Evolutionary conservation across 2,329 filamentous ascomycete species (phyloP), one percentile per base, ranked within the genome.

Genomic region (Dryadomyces quercus-mongolicae): DNA sequence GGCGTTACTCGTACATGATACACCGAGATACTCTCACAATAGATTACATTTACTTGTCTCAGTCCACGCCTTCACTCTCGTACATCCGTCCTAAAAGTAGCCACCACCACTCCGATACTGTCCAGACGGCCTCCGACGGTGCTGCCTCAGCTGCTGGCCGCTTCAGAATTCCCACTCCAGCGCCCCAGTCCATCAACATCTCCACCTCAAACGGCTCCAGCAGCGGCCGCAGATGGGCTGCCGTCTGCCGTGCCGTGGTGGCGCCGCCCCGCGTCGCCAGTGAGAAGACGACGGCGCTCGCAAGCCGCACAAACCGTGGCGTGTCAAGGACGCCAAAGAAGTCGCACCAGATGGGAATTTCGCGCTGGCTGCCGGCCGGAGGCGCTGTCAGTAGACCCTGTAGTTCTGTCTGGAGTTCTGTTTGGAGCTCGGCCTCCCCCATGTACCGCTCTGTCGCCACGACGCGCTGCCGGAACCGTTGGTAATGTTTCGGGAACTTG

Each of bases 291-390:
- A 88, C 73, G 5, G 81, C 76, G 5, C 78, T 75, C 5, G 88
- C 65, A 12, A 85, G 73, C 58, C 81, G 76, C 53, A 77, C 74
- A 84, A 86, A 90, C 54, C 82, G 75, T 0, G 71, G 67, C n/a
- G 65, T 65, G 56, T 87, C 75, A 0, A 78, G 61, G 6, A 75
- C 70, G 8, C 79, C 82, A 57, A 85, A 80, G 56, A 90, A 81
- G 64, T 85, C 83, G 52, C 81, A 77, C 86, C 86, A 91, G 52
- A 88, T 75, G 0, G 86, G 86, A 4, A 88, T 70, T n/a, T 65
- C 54, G 15, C 54, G 57, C 2, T 12, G 12, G 12, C 40, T 31
- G 8, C 15, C 6, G 31, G 10, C 12, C 47, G 52, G 47, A 21
- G 18, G 5, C 9, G 12, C 25, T 8, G 25, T 31, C 8, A 5